Conservation (phyloP, 305 asterid species). For the Fraxinus baroniana region DNA sequence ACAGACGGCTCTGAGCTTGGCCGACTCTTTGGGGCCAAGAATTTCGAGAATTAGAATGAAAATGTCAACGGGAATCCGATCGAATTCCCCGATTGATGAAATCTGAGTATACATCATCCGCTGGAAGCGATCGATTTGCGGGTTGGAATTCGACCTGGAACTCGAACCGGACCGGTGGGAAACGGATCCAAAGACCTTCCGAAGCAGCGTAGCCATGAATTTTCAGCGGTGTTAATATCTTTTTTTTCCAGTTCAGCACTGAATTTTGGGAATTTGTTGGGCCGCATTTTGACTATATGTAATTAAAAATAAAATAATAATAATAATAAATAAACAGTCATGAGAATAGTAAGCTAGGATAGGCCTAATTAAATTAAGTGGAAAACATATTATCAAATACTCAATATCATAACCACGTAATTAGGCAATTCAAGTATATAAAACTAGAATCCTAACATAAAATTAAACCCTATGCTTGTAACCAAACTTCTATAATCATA, state of each 20-base stretch:
- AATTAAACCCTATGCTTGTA: neutral
- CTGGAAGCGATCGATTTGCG: slow-evolving; percentile 44
- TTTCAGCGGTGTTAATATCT: neutral
- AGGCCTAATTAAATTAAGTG: neutral
- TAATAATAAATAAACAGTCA: neutral
- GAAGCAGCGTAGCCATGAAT: slow-evolving; percentile 48
- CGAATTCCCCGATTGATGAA: slow-evolving; percentile 77
- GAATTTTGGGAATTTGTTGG: neutral
- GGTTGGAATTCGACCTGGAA: slow-evolving; percentile 26
- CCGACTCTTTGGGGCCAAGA: slow-evolving; percentile 82
- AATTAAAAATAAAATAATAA: neutral
- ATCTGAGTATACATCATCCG: slow-evolving; percentile 52
- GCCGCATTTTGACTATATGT: neutral
- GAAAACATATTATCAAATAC: neutral
- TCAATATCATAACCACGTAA: neutral
- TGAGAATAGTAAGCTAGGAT: neutral
- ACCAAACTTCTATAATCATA: neutral
- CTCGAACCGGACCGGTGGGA: slow-evolving; percentile 44
- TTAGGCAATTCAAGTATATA: neutral
- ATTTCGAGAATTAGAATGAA: slow-evolving; percentile 57
- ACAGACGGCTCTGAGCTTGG: slow-evolving; percentile 67
- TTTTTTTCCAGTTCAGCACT: neutral
- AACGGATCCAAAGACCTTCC: slow-evolving; percentile 69
- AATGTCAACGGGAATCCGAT: slow-evolving; percentile 74
- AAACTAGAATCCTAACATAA: neutral